Base-by-base conservation (phyloP, 768 basidiomycete species). In the Postia placenta region DNA sequence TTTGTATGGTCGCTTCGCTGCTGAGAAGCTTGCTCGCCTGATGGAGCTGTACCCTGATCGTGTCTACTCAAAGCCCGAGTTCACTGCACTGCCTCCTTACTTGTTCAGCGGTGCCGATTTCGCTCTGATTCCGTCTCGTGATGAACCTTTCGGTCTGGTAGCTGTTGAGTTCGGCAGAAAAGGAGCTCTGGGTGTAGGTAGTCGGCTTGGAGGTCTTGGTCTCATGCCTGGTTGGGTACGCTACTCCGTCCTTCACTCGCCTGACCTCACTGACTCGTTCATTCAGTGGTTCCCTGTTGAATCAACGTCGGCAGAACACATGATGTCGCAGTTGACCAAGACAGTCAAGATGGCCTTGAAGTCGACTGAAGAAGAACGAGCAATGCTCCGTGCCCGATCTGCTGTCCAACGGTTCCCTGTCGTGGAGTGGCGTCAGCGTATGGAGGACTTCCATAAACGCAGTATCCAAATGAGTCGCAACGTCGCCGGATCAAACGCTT, bases 221-320 rank as follows among this genome's bases (percentile, higher is more conserved):
- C 72, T 96, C 51, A 96, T 96, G 93, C 93, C 93, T 63, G 93
- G 92, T 70, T 95, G 93, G 93, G 91, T 92, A 63, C 60, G 85
- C 76, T 1, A 15, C 17, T 51, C 37, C 14, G 46, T 20, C 28
- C 27, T 25, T 14, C 9, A 47, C 54, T 7, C n/a, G n/a, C n/a
- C n/a, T 30, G 12, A 33, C 24, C 11, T 14, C 17, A 7, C 9
- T n/a, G 9, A 20, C 2, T 33, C 24, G 4, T 25, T 11, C 33
- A 20, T 51, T 14, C 55, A 92, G 91, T 96, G 93, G 93, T 95
- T 92, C 76, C 93, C 93, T 42, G 93, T 96, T 35, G 92, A 95
- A 69, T 95, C 92, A 0, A 92, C 74, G 54, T 85, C 93, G 23
- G 93, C 92, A 4, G 85, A 83, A 30, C 93, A 96, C 70, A 90